Evolutionary conservation across 2,329 filamentous ascomycete genomes (phyloP), one percentile per base, ranked within the genome.

Genomic region (Botrytis medusae): DNA sequence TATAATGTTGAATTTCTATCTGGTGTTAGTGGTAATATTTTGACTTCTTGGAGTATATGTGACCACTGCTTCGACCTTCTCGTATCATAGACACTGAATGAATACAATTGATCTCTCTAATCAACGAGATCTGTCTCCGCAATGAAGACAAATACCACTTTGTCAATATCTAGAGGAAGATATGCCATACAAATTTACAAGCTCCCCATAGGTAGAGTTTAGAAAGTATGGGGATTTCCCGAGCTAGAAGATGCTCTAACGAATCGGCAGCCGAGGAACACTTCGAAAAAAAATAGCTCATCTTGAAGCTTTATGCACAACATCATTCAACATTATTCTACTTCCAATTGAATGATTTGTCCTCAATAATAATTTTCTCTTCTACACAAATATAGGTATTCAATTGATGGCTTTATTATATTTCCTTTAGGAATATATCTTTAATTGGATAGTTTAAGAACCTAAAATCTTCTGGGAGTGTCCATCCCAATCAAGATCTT

Each of bases 281-380:
- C 57, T 37, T 70, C 42, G 37, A 69, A 40, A 69, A 70, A 70
- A 34, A 60, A 25, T 48, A 29, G 51, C n/a, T 42, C 65, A 42
- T 69, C 67, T 59, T 20, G 18, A 64, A 63, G 60, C 60, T 63
- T 63, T 42, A 63, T 63, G 61, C 61, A 46, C 40, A 59, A 5
- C 59, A 64, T 64, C 40, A 14, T 64, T 64, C 61, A 64, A 32
- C n/a, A 64, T 44, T 29, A 18, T 37, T 67, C 44, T 70, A 62
- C 14, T 48, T 57, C n/a, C 37, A 67, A 44, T 67, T 72, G 69
- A 72, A 65, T 46, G 46, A 63, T 67, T 71, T 70, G 68, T 60
- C 54, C 68, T 70, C 51, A 70, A 69, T 72, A 22, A 69, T 67
- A 6, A 40, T 32, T 54, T 64, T 22, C 5, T 20, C 7, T 22